Base-by-base conservation (phyloP, 169 alveolate genomes). In the Babesia bigemina region DNA sequence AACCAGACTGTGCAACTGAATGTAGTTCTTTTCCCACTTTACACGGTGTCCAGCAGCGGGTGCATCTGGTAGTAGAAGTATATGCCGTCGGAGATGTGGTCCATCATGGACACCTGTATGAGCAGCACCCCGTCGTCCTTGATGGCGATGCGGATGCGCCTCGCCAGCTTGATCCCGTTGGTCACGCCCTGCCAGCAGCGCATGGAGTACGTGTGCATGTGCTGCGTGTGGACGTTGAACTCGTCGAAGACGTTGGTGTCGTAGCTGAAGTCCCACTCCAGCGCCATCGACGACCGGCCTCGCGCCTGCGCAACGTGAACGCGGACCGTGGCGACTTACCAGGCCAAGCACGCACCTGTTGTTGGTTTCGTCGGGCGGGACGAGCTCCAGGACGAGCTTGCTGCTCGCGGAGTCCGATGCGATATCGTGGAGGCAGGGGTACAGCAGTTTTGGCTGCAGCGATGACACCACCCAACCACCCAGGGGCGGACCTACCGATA, bases 261-360 rank as follows among this genome's bases (percentile, higher is more conserved):
- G 45, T 61, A 70, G 67, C 79, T 70, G 74, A 83, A 83, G 71
- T 83, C 86, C 90, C 90, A 83, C 33, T 83, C 76, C 26, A 75
- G 21, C 17, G 84, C 59, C 28, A 83, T 74, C 33, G 86, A 57
- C n/a, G 90, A 42, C 28, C 42, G 56, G 26, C 78, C 86, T n/a
- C 82, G 59, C 14, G 76, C 84, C 90, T 83, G 39, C 42, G 16
- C 24, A 0, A 0, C 22, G 39, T 48, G 7, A 16, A 36, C 16
- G n/a, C 26, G 14, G 33, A 16, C 4, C 10, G 11, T 19, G 16
- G 28, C 29, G 42, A 69, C 79, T 16, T 56, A 83, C 90, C 84
- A 83, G 42, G 48, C 81, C 90, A 19, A 83, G 63, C 45, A 83
- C 87, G 39, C 74, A 75, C n/a, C 50, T 2, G 33, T 58, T 22